Conservation (phyloP, 2,329 filamentous ascomycete genomes). For the Penicillium sp. region DNA sequence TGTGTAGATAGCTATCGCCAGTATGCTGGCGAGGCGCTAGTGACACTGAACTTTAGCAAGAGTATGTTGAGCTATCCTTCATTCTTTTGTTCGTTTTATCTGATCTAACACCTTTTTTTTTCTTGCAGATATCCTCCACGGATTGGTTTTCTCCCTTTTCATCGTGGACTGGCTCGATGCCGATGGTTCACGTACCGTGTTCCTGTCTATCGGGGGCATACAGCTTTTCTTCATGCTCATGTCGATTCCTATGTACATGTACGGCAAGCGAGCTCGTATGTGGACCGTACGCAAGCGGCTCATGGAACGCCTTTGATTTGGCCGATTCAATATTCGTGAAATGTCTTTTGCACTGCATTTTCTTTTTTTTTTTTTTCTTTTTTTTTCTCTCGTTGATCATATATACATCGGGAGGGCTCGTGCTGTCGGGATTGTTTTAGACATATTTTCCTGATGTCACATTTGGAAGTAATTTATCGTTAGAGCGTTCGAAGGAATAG, state of each 20-base stretch:
- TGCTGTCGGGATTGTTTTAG: not conserved
- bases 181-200: slow-evolving; percentile 75
- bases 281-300: slow-evolving; percentile 86
- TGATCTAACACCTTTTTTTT: slow-evolving; percentile 10
- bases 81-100: not conserved
- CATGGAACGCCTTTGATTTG: slow-evolving; percentile 69
- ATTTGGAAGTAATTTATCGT: not conserved
- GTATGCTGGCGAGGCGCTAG: slow-evolving; percentile 89
- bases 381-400: not conserved
- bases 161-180: slow-evolving; percentile 77
- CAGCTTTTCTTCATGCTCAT: slow-evolving; percentile 72
- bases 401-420: not conserved
- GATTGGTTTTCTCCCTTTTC: slow-evolving; percentile 83
- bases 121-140: slow-evolving; percentile 70
- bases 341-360: not conserved
- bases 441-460: not conserved
- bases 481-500: not conserved
- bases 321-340: not conserved
- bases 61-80: slow-evolving; percentile 48
- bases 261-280: slow-evolving; percentile 85
- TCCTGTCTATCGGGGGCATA: slow-evolving; percentile 78
- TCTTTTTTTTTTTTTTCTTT: not conserved
- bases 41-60: slow-evolving; percentile 92
- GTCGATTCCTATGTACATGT: slow-evolving; percentile 91
- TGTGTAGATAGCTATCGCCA: slow-evolving; percentile 90